A percentile compares a stretch with the other conserved stretches of the same genome.
These are phyloP conservation scores for Fraxinus ornus DNA, from an alignment of 305 asterid species.

Conservation along the genomic window DNA sequence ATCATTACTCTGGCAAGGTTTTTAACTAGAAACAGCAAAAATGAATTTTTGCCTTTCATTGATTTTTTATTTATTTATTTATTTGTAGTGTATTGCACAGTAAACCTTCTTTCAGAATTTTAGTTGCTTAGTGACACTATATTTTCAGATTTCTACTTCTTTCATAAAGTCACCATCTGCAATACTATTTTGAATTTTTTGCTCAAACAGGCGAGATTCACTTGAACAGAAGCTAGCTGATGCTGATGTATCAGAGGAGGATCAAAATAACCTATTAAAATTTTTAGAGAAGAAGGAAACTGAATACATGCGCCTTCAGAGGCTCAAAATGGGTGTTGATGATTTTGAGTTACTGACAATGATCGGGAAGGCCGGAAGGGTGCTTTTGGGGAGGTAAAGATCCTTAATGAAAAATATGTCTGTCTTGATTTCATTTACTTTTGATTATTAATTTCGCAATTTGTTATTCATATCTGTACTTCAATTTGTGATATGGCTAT, in stretches of 20 bases:
- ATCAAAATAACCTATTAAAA: constrained; percentile 80
- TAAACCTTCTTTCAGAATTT: not conserved
- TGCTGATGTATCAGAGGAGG: constrained; percentile 98
- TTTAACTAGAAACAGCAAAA: not conserved
- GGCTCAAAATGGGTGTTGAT: constrained; percentile 95
- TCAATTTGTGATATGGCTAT: constrained; percentile 2
- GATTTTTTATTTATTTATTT: not conserved
- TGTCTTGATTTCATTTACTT: constrained; percentile 11
- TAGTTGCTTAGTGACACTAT: too few species aligned
- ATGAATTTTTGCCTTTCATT: not conserved
- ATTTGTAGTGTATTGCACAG: constrained; percentile 5
- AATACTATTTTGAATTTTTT: constrained; percentile 7
- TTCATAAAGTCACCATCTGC: not conserved
- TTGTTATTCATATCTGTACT: constrained; percentile 4
- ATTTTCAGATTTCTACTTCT: too few species aligned
- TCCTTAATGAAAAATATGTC: constrained; percentile 4
- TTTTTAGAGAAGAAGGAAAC: constrained; percentile 95
- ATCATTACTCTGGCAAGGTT: not conserved
- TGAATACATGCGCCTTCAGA: constrained; percentile 96
- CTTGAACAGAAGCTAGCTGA: constrained; percentile 93
- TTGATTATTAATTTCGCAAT: not conserved
- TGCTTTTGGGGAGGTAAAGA: constrained; percentile 95
- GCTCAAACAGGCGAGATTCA: constrained; percentile 57
- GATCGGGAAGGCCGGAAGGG: constrained; percentile 99
- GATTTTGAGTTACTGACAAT: constrained; percentile 91